Percentiles rank a stretch among this genome's conserved stretches.
Evolutionary conservation across 352 stramenopile species (phyloP).

Genomic region (Globisporangium takayamanum): DNA sequence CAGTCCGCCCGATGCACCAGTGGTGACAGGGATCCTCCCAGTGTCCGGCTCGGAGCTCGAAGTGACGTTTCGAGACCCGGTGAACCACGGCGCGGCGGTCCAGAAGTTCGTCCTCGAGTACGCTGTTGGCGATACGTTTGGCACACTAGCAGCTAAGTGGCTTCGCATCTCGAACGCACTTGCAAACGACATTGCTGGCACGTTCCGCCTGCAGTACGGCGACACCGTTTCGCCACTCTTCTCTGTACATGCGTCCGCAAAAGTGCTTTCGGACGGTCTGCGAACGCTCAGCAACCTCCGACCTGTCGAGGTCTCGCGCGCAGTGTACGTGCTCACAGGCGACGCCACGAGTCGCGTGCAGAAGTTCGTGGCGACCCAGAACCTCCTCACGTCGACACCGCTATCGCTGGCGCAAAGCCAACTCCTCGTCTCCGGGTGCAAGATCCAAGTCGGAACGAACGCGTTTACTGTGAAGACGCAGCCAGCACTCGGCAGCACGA

Average conservation of each 20-base stretch:
- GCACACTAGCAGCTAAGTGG: slow-evolving; percentile 35
- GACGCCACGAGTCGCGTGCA: slow-evolving; percentile 26
- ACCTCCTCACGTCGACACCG: slow-evolving; percentile 33
- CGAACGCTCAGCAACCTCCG: slow-evolving; percentile 40
- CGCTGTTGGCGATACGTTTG: slow-evolving; percentile 41
- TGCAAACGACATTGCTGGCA: slow-evolving; percentile 52
- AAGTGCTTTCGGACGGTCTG: slow-evolving; percentile 25
- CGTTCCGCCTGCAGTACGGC: slow-evolving; percentile 65
- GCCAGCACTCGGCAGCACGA: slow-evolving; percentile 24
- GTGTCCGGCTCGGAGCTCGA: slow-evolving; percentile 53
- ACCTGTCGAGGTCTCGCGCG: slow-evolving; percentile 38
- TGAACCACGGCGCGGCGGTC: slow-evolving; percentile 26
- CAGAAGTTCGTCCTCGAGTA: slow-evolving; percentile 60
- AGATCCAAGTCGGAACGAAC: slow-evolving; percentile 24
- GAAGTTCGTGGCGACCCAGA: slow-evolving; percentile 25
- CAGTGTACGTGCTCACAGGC: slow-evolving; percentile 40
- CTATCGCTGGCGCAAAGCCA: slow-evolving; percentile 28
- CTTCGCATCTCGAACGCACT: slow-evolving; percentile 37
- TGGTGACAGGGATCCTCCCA: slow-evolving; percentile 35
- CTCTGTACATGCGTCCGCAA: slow-evolving; percentile 40
- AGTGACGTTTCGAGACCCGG: slow-evolving; percentile 23
- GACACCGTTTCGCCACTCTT: slow-evolving; percentile 40
- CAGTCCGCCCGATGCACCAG: slow-evolving; percentile 26
- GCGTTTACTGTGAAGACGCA: slow-evolving; percentile 38
- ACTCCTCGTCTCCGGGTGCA: slow-evolving; percentile 28